Evolutionary conservation across 192 early-diverging fungal species (phyloP), one percentile per base, ranked within the genome.

Genomic region (Umbelopsis vinacea): DNA sequence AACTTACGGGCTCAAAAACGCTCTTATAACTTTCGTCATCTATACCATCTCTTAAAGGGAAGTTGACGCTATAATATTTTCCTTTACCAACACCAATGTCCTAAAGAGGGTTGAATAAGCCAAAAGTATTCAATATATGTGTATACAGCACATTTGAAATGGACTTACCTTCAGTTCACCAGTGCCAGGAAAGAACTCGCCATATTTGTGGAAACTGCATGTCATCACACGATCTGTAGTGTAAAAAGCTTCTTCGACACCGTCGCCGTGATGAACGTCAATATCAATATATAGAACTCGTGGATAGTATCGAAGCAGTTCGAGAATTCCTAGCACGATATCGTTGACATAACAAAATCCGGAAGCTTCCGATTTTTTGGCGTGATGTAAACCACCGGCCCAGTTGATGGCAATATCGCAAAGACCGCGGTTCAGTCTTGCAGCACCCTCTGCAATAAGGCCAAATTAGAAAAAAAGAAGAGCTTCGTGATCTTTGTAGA

Each of bases 321-420:
- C 79, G 11, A 81, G 66, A 38, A 81, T 81, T 12, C 89, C 93
- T 60, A 99, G 82, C 1, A 98, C 97, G 81, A 98, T 99, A 75
- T 99, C 97, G 81, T 99, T 99, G 48, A 97, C 92, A 80, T 98
- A 99, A 83, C 97, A 99, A 82, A 99, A 99, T 40, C 97, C 97
- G 50, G 91, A 92, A 0, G 97, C 96, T 74, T 96, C 95, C 76
- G 89, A 91, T 82, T 96, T 97, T 80, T 98, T 99, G 23, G 97
- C 97, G 74, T 99, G 97, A 80, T 99, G 97, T 55, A 99, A 80
- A 3, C 96, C 96, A 68, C 96, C 96, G 0, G 92, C 88, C 96
- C 96, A 98, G 80, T 98, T 98, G 72, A 98, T 72, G 6, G 95
- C 95, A 78, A 98, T 91, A 76, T 98, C 95, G 29, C 90, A 85